A percentile compares a stretch with the other conserved stretches of the same genome.
Evolutionary conservation across 805 yeast species (phyloP).

Genomic region (Wickerhamomyces alni): DNA sequence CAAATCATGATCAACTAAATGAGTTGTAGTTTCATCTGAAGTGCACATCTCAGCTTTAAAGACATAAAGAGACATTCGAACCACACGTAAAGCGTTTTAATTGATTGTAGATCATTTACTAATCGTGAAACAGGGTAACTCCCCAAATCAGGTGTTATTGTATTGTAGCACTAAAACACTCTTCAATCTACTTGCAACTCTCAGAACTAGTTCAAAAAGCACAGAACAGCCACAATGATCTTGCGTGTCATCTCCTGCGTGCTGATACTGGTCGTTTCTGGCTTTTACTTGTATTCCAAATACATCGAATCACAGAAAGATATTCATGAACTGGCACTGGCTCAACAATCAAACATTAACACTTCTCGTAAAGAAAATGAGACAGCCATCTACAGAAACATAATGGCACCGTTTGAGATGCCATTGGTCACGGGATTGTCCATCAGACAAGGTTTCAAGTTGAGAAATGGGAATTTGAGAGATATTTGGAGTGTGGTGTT

Average conservation of each 20-base stretch:
- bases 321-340: slow-evolving; percentile 49
- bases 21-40: background rate
- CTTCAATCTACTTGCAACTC: too few species aligned
- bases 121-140: too few species aligned
- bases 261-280: slow-evolving; percentile 35
- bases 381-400: slow-evolving; percentile 71
- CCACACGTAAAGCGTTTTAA: too few species aligned
- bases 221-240: background rate
- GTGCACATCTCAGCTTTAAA: too few species aligned
- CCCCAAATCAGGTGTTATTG: too few species aligned
- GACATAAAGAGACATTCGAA: too few species aligned
- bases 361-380: slow-evolving; percentile 61
- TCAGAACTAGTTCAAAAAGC: too few species aligned
- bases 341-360: slow-evolving; percentile 60
- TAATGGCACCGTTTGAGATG: slow-evolving; percentile 65
- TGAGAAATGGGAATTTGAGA: slow-evolving; percentile 68
- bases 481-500: slow-evolving; percentile 65
- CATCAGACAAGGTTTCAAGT: slow-evolving; percentile 54
- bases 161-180: too few species aligned
- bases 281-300: slow-evolving; percentile 20
- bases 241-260: slow-evolving; percentile 20
- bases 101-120: too few species aligned
- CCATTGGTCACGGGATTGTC: slow-evolving; percentile 66
- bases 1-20: too few species aligned
- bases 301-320: slow-evolving; percentile 37